Evolutionary conservation across 2,329 filamentous ascomycete genomes (phyloP).

Genomic region (Fusarium incarnatum): DNA sequence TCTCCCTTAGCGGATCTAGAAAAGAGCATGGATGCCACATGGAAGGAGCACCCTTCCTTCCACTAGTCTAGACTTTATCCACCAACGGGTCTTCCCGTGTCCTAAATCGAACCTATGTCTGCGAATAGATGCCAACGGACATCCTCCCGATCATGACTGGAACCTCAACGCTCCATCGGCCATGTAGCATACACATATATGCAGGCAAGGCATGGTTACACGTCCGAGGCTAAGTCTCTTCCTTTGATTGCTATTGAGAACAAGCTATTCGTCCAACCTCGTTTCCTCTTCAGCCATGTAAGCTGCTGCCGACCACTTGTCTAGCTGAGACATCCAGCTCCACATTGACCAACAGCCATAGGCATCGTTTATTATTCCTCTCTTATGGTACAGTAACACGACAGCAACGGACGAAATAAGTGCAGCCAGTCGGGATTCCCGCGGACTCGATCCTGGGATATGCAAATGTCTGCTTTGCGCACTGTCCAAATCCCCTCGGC

Average conservation of each 20-base stretch:
- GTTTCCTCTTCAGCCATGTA: slow-evolving; percentile 19
- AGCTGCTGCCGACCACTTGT: slow-evolving; percentile 16
- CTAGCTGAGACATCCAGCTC: not conserved
- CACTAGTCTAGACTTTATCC: slow-evolving; percentile 20
- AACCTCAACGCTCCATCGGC: slow-evolving; percentile 8
- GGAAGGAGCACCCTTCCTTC: slow-evolving; percentile 8
- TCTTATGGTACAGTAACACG: slow-evolving; percentile 23
- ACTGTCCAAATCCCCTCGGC: slow-evolving; percentile 5
- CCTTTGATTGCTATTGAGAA: slow-evolving; percentile 4
- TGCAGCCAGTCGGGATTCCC: slow-evolving; percentile 35
- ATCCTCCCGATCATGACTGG: not conserved
- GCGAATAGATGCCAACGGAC: not conserved
- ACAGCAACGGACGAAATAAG: slow-evolving; percentile 10
- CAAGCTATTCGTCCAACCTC: slow-evolving; percentile 7
- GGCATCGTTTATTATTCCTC: slow-evolving; percentile 3
- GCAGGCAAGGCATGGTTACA: slow-evolving; percentile 21
- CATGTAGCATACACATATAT: slow-evolving; percentile 5
- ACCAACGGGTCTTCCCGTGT: slow-evolving; percentile 27
- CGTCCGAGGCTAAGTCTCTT: slow-evolving; percentile 9
- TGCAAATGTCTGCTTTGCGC: slow-evolving; percentile 8
- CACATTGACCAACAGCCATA: not conserved
- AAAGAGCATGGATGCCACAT: slow-evolving; percentile 35
- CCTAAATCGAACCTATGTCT: slow-evolving; percentile 8
- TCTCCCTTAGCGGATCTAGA: slow-evolving; percentile 13
- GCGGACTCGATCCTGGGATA: slow-evolving; percentile 9